phyloP scores from a whole-genome alignment of 139 green algal genomes.

The Gonium pectorale region DNA sequence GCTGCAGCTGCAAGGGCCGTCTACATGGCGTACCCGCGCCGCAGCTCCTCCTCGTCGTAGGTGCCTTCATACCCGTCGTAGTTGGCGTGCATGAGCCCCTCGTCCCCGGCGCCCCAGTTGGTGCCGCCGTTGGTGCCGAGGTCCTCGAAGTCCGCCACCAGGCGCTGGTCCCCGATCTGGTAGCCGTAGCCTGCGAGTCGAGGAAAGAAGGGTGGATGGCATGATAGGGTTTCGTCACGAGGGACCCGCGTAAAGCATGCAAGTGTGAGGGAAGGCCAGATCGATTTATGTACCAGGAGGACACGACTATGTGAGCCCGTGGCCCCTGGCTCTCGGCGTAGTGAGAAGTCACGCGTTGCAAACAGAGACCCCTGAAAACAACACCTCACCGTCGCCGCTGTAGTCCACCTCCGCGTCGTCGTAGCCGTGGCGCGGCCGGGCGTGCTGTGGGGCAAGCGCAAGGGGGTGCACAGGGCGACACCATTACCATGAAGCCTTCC shows the following conservation, averaged over 20 bases:
- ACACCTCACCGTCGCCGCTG: slow-evolving; percentile 14
- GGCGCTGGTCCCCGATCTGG: slow-evolving; percentile 56
- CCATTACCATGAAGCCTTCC: too few relatives aligned
- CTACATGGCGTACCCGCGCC: slow-evolving; percentile 39
- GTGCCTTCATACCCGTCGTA: slow-evolving; percentile 41
- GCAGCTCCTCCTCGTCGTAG: slow-evolving; percentile 57
- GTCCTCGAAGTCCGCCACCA: slow-evolving; percentile 60
- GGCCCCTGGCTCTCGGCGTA: too few relatives aligned
- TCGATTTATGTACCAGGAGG: too few relatives aligned
- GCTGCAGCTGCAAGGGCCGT: background rate
- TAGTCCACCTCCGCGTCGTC: slow-evolving; percentile 57
- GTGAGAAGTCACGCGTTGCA: too few relatives aligned
- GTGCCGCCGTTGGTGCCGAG: slow-evolving; percentile 5
- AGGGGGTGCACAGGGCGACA: background rate
- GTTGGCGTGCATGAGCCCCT: slow-evolving; percentile 24
- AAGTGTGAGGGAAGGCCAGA: too few relatives aligned
- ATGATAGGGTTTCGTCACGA: too few relatives aligned
- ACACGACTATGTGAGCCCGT: too few relatives aligned
- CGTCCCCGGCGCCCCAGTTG: slow-evolving; percentile 28
- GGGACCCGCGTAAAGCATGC: too few relatives aligned
- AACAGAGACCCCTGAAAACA: too few relatives aligned
- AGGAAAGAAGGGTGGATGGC: too few relatives aligned
- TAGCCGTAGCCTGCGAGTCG: slow-evolving; percentile 46
- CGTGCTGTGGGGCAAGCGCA: background rate
- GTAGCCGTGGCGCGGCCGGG: slow-evolving; percentile 40